Conservation (phyloP, 768 basidiomycete genomes). For the Rhizopogon salebrosus region DNA sequence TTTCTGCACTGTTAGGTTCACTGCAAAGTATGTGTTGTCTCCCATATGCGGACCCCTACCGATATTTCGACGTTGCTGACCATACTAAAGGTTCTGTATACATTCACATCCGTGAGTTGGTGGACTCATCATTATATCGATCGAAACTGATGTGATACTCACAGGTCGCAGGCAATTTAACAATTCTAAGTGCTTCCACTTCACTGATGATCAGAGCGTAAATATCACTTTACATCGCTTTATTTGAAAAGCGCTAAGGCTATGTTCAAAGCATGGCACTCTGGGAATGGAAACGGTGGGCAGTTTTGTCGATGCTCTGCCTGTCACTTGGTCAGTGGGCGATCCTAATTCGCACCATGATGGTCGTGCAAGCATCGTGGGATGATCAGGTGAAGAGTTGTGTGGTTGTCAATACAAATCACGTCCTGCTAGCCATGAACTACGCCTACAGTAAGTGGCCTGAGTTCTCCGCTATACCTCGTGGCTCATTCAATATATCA, state of each 20-base stretch:
- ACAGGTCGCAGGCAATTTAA: slow-evolving; percentile 61
- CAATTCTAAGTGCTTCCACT: slow-evolving; percentile 60
- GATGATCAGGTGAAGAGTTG: slow-evolving; percentile 37
- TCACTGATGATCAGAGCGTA: slow-evolving; percentile 70
- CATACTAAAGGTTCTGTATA: slow-evolving; percentile 49
- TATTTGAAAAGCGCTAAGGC: slow-evolving; percentile 16
- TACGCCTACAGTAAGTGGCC: slow-evolving; percentile 65
- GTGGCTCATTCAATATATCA: slow-evolving; percentile 18
- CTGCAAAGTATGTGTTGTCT: slow-evolving; percentile 42
- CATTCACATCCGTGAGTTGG: slow-evolving; percentile 56
- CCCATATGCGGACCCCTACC: background rate
- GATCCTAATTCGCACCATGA: slow-evolving; percentile 65
- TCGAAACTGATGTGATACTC: slow-evolving; percentile 1
- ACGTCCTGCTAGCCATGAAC: slow-evolving; percentile 53
- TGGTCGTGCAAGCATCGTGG: slow-evolving; percentile 57
- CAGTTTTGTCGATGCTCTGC: slow-evolving; percentile 45
- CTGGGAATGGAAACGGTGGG: slow-evolving; percentile 55
- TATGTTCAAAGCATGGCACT: slow-evolving; percentile 52
- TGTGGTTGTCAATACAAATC: slow-evolving; percentile 46
- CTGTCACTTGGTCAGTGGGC: slow-evolving; percentile 63
- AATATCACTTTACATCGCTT: slow-evolving; percentile 5
- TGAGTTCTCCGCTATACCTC: background rate
- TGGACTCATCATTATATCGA: background rate
- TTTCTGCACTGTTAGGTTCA: slow-evolving; percentile 38
- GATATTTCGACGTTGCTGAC: slow-evolving; percentile 4